Evolutionary conservation across 1,284 basidiomycete species (phyloP).

Genomic region (Ganoderma sinense): DNA sequence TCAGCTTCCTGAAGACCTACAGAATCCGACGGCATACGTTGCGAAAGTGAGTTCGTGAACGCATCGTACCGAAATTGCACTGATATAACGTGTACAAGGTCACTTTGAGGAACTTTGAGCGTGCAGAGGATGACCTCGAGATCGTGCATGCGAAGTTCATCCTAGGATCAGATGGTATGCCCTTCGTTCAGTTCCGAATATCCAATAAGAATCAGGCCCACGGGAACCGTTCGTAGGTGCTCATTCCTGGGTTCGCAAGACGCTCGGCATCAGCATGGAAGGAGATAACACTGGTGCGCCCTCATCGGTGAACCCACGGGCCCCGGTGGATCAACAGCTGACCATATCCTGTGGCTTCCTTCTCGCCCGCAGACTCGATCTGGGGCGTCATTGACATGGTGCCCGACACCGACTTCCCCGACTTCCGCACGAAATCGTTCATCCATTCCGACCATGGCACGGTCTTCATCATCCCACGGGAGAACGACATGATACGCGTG

Average conservation of each 20-base stretch:
- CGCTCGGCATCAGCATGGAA: slow-evolving; percentile 75
- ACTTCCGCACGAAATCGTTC: slow-evolving; percentile 75
- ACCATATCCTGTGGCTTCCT: neutral
- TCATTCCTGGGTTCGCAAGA: slow-evolving; percentile 83
- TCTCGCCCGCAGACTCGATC: slow-evolving; percentile 57
- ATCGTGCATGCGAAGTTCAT: slow-evolving; percentile 61
- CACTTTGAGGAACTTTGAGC: slow-evolving; percentile 42
- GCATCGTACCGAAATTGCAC: neutral
- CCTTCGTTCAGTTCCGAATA: too few relatives aligned
- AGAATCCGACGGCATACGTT: slow-evolving; percentile 56
- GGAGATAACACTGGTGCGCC: slow-evolving; percentile 72
- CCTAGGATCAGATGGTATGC: slow-evolving; percentile 61
- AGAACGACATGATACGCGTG: slow-evolving; percentile 73
- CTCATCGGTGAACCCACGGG: neutral
- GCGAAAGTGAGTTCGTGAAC: slow-evolving; percentile 55
- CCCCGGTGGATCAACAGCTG: neutral
- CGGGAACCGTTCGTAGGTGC: too few relatives aligned
- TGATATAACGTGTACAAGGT: slow-evolving; percentile 36
- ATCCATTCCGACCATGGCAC: slow-evolving; percentile 64
- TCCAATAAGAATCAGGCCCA: too few relatives aligned
- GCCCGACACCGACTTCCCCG: slow-evolving; percentile 81
- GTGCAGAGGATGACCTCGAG: slow-evolving; percentile 45
- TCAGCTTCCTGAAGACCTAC: slow-evolving; percentile 47
- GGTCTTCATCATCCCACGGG: slow-evolving; percentile 80
- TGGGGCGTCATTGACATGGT: slow-evolving; percentile 84